These are phyloP conservation scores for Yamadazyma epiphylla DNA, from an alignment of 1,139 yeast species.

Conservation along the genomic window DNA sequence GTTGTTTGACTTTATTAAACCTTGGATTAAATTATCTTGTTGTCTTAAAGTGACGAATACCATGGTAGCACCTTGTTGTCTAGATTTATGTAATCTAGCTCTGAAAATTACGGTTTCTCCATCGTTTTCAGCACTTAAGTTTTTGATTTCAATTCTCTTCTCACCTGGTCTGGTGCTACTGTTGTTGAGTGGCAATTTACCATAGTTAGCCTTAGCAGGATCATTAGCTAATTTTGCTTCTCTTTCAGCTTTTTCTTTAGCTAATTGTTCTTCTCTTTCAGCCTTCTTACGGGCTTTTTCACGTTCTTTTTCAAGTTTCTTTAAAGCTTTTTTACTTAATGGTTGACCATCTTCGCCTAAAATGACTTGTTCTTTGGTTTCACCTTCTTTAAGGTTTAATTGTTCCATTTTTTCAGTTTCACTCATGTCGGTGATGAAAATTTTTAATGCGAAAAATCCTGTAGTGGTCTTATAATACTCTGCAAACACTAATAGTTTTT, in stretches of 20 bases:
- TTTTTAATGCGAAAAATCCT: background rate
- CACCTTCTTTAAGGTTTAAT: constrained; percentile 25
- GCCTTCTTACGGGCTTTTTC: constrained; percentile 93
- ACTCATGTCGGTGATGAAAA: constrained; percentile 7
- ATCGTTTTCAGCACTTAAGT: constrained; percentile 61
- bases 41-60: constrained; percentile 89
- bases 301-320: constrained; percentile 88
- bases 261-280: constrained; percentile 86
- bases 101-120: constrained; percentile 81
- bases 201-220: constrained; percentile 84
- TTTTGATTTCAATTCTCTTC: constrained; percentile 53
- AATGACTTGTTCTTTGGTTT: constrained; percentile 21
- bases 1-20: constrained; percentile 63
- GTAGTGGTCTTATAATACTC: constrained; percentile 3
- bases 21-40: constrained; percentile 79
- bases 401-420: constrained; percentile 11
- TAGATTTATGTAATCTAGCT: constrained; percentile 89
- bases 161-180: constrained; percentile 62
- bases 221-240: constrained; percentile 69
- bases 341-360: constrained; percentile 90
- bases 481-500: too few species aligned
- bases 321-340: constrained; percentile 88
- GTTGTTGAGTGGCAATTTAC: constrained; percentile 84
- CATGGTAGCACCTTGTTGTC: constrained; percentile 96
- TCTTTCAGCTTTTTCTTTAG: constrained; percentile 81